A percentile compares a stretch with the other conserved stretches of the same genome.
phyloP scores from a whole-genome alignment of 2,329 filamentous ascomycete species.

The Penicillium sp. region DNA sequence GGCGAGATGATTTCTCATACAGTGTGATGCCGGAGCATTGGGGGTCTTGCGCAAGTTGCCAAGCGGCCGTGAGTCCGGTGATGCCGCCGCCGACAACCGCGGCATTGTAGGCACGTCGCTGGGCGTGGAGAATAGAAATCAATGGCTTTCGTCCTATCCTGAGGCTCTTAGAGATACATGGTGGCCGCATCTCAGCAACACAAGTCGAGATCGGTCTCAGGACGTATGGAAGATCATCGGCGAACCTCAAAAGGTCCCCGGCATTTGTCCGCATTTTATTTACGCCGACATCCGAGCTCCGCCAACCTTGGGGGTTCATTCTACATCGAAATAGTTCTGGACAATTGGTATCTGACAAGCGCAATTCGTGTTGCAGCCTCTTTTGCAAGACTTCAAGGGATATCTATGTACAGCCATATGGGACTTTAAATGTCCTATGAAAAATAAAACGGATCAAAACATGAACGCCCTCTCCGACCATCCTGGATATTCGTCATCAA shows the following conservation, averaged over 20 bases:
- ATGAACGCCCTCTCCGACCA: slow-evolving; percentile 25
- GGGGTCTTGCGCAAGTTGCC: slow-evolving; percentile 66
- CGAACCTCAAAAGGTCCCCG: slow-evolving; percentile 1
- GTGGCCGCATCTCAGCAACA: slow-evolving; percentile 25
- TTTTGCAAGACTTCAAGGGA: slow-evolving; percentile 15
- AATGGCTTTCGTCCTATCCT: slow-evolving; percentile 18
- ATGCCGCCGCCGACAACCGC: slow-evolving; percentile 76
- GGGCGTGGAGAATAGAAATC: slow-evolving; percentile 13
- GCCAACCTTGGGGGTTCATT: slow-evolving; percentile 2
- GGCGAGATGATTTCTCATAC: slow-evolving; percentile 63
- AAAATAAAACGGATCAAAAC: slow-evolving; percentile 23
- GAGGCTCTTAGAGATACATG: slow-evolving; percentile 22
- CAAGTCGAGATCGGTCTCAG: slow-evolving; percentile 1
- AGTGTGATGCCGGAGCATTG: slow-evolving; percentile 67
- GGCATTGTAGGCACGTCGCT: slow-evolving; percentile 40
- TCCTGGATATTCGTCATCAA: slow-evolving; percentile 22
- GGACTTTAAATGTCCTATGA: slow-evolving; percentile 4
- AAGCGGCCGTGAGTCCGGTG: slow-evolving; percentile 72
- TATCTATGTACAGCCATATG: slow-evolving; percentile 23
- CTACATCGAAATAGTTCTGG: too few relatives aligned
- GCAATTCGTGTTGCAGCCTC: background rate
- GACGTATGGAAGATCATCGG: background rate
- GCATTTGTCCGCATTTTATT: slow-evolving; percentile 5
- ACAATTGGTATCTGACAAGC: background rate
- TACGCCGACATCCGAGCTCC: slow-evolving; percentile 3